Conservation (phyloP, 352 stramenopile genomes). For the Globisporangium camurandrum region DNA sequence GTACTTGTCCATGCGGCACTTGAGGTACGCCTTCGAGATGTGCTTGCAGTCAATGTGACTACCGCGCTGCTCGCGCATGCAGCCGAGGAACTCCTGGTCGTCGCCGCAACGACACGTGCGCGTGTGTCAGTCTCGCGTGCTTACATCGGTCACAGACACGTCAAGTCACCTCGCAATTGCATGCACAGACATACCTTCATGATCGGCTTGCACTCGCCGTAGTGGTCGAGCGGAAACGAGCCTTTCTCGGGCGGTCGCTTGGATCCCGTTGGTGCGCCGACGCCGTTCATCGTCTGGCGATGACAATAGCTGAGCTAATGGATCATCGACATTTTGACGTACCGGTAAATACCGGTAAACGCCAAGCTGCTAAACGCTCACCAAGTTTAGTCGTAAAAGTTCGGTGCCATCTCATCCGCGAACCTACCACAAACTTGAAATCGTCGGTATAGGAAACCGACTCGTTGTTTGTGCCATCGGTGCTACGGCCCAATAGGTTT, state of each 20-base stretch:
- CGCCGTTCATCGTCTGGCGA: conserved; percentile 56
- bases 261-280: conserved; percentile 56
- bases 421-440: no score
- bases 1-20: conserved; percentile 88
- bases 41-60: conserved; percentile 89
- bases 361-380: no score
- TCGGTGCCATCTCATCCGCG: no score
- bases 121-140: background rate
- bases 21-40: conserved; percentile 78
- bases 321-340: background rate
- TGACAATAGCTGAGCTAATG: background rate
- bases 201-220: conserved; percentile 82
- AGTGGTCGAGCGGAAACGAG: conserved; percentile 88
- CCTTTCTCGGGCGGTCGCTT: conserved; percentile 85
- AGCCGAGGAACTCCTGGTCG: conserved; percentile 72
- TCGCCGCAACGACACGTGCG: no score
- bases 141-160: background rate
- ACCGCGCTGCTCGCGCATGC: conserved; percentile 72
- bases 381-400: no score
- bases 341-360: background rate
- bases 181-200: conserved; percentile 52
- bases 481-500: no score
- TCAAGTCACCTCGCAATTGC: background rate
- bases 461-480: no score
- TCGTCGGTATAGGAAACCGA: no score